phyloP scores from a whole-genome alignment of 148 eudicot species.

The Rhododendron griersonianum region DNA sequence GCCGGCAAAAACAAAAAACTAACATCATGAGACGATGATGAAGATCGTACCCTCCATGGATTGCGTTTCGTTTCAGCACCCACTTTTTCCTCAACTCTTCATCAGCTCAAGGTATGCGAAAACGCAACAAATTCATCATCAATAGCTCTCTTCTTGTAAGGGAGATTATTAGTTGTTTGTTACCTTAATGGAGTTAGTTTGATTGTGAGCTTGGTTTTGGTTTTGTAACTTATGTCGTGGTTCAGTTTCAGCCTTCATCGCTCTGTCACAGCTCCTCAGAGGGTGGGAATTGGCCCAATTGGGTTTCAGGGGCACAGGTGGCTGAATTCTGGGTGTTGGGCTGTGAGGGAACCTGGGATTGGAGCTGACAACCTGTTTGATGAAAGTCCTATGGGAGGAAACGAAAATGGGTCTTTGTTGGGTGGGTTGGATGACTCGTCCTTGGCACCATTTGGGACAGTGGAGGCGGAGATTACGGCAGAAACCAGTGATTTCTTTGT shows the following conservation, averaged over 20 bases:
- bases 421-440: constrained; percentile 23
- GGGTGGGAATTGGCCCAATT: constrained; percentile 4
- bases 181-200: neutral
- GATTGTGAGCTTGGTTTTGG: neutral
- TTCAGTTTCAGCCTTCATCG: constrained; percentile 10
- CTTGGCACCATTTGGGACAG: constrained; percentile 37
- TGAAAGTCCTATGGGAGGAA: constrained; percentile 16
- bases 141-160: neutral
- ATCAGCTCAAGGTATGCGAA: constrained; percentile 10
- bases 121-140: neutral
- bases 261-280: constrained; percentile 12
- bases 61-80: constrained; percentile 24
- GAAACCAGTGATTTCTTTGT: constrained; percentile 82
- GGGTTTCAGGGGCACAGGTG: constrained; percentile 25
- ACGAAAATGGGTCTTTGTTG: constrained; percentile 31
- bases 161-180: neutral
- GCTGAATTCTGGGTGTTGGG: constrained; percentile 44
- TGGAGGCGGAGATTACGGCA: constrained; percentile 66
- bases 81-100: constrained; percentile 18
- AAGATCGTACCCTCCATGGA: constrained; percentile 22
- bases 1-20: neutral
- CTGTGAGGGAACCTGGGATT: constrained; percentile 23
- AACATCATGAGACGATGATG: neutral
- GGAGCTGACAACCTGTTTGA: constrained; percentile 26
- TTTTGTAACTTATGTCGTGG: neutral